Evolutionary conservation across 495 filamentous ascomycete species (phyloP).

Genomic region (Penicillium samsonianum): DNA sequence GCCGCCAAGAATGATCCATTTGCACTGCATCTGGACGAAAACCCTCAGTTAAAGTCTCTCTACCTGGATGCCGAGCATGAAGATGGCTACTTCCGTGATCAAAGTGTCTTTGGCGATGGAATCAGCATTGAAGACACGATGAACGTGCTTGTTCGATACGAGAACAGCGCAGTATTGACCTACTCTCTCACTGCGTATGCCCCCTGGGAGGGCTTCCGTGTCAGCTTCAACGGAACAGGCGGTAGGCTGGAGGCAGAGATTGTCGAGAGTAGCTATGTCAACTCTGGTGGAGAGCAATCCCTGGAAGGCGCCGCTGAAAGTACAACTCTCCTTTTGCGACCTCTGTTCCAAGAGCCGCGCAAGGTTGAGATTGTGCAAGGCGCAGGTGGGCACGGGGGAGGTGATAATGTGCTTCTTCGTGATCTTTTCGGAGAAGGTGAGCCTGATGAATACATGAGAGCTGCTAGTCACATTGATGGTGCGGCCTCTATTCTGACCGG

Average conservation of each 20-base stretch:
- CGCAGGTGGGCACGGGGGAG: conserved; percentile 36
- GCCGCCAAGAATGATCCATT: conserved; percentile 40
- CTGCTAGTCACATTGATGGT: conserved; percentile 52
- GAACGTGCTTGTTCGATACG: conserved; percentile 58
- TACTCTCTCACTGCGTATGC: conserved; percentile 37
- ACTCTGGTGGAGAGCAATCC: conserved; percentile 35
- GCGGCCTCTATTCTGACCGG: conserved; percentile 58
- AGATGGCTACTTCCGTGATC: conserved; percentile 58
- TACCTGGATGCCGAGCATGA: conserved; percentile 61
- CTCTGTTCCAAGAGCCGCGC: conserved; percentile 33
- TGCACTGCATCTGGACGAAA: conserved; percentile 51
- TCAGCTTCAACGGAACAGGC: conserved; percentile 35
- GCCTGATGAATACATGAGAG: conserved; percentile 26
- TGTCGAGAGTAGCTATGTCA: conserved; percentile 38
- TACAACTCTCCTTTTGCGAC: conserved; percentile 48
- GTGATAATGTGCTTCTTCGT: conserved; percentile 33
- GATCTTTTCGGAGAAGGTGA: conserved; percentile 31
- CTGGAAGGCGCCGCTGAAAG: conserved; percentile 39
- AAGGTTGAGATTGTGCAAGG: conserved; percentile 28
- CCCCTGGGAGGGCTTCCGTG: conserved; percentile 39
- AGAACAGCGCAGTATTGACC: conserved; percentile 33
- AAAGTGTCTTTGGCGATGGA: conserved; percentile 60
- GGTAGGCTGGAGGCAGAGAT: conserved; percentile 38
- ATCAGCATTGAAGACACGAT: conserved; percentile 63
- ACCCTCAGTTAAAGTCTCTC: conserved; percentile 53